phyloP scores from a whole-genome alignment of 108 stramenopile genomes.

The Pseudonitzschia multiseries region DNA sequence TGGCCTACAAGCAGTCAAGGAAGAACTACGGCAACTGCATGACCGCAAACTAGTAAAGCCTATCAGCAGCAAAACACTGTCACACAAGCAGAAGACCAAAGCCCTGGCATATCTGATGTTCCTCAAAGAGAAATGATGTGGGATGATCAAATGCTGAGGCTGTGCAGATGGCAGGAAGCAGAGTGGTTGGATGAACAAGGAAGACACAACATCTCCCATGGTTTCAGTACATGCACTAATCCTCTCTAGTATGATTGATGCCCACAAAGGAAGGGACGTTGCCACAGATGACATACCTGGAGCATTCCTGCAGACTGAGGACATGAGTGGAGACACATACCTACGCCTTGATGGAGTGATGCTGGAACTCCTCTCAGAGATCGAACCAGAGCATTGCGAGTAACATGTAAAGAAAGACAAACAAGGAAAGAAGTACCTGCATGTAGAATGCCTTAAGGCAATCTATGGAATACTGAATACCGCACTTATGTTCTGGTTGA shows the following conservation, averaged over 20 bases:
- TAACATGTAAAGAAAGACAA: slow-evolving; percentile 18
- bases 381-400: slow-evolving; percentile 12
- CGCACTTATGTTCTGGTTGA: too few species aligned
- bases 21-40: slow-evolving; percentile 48
- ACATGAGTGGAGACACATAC: neutral
- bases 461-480: too few species aligned
- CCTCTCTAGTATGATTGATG: slow-evolving; percentile 40
- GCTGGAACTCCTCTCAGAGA: slow-evolving; percentile 6
- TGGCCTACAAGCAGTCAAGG: slow-evolving; percentile 34
- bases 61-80: slow-evolving; percentile 22
- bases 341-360: slow-evolving; percentile 15
- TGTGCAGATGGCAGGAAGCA: neutral
- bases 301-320: too few species aligned
- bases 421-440: slow-evolving; percentile 28
- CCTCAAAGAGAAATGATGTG: slow-evolving; percentile 41
- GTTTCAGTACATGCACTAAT: slow-evolving; percentile 29
- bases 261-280: slow-evolving; percentile 34
- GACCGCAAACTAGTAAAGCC: slow-evolving; percentile 33
- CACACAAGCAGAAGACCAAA: slow-evolving; percentile 20
- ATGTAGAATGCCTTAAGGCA: too few species aligned
- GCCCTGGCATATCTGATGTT: slow-evolving; percentile 50
- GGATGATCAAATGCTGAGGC: too few species aligned
- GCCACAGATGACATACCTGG: slow-evolving; percentile 42
- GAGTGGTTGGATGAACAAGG: too few species aligned
- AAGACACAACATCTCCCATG: slow-evolving; percentile 40